Conservation (phyloP, 345 rosid genomes). For the Carallia brachiata region DNA sequence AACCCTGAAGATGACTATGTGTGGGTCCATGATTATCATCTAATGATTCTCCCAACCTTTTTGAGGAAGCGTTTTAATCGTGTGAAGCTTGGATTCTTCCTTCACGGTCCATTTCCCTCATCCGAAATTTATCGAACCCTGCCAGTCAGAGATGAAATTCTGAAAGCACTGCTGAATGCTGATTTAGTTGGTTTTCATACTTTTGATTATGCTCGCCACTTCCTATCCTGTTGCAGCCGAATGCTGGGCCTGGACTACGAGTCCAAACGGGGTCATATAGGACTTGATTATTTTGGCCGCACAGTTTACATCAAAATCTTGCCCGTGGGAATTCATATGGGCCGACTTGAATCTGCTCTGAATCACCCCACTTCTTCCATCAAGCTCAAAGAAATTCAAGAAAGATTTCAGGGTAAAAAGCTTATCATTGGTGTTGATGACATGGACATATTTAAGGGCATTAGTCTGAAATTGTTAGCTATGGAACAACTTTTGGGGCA, state of each 20-base stretch:
- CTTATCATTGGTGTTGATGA: conserved; percentile 46
- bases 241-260: conserved; percentile 45
- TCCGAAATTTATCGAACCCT: conserved; percentile 47
- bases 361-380: conserved; percentile 32
- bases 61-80: conserved; percentile 40
- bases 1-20: conserved; percentile 42
- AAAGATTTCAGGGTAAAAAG: conserved; percentile 34
- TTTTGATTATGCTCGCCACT: conserved; percentile 50
- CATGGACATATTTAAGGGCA: conserved; percentile 50
- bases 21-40: conserved; percentile 52
- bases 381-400: conserved; percentile 35
- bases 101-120: conserved; percentile 49
- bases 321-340: conserved; percentile 43
- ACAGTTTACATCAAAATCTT: conserved; percentile 41
- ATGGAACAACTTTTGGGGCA: conserved; percentile 40
- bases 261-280: conserved; percentile 46
- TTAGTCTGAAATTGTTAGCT: conserved; percentile 42
- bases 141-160: conserved; percentile 44
- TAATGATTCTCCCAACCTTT: conserved; percentile 47
- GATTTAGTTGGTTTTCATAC: conserved; percentile 52
- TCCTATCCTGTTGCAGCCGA: conserved; percentile 49
- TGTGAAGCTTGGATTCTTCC: conserved; percentile 48
- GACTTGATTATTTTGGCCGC: conserved; percentile 47
- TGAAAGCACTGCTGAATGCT: conserved; percentile 40
- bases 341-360: conserved; percentile 36